Conservation (phyloP, 768 basidiomycete species). For the Clitopilus hobsonii region DNA sequence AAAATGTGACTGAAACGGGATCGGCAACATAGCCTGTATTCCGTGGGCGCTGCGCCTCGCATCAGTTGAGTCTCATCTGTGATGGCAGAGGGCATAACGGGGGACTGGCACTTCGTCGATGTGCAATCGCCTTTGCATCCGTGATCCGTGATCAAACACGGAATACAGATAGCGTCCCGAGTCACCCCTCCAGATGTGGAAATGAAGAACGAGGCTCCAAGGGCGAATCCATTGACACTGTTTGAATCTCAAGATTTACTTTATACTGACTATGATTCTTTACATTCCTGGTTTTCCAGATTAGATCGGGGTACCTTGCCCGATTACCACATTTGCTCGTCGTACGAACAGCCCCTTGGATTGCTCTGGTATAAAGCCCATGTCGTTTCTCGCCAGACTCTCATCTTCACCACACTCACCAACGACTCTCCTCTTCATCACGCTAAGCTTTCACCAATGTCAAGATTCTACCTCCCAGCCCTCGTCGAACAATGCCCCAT, state of each 20-base stretch:
- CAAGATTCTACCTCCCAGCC: constrained; percentile 42
- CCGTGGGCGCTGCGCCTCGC: background rate
- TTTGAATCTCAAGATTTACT: constrained; percentile 35
- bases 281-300: constrained; percentile 18
- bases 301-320: constrained; percentile 22
- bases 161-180: constrained; percentile 18
- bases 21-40: background rate
- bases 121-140: constrained; percentile 6
- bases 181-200: constrained; percentile 18
- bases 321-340: background rate
- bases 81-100: background rate
- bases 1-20: background rate
- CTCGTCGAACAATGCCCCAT: constrained; percentile 45
- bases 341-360: constrained; percentile 3
- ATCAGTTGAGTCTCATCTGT: background rate
- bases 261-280: constrained; percentile 17
- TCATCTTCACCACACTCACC: constrained; percentile 9
- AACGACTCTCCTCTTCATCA: constrained; percentile 9
- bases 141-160: constrained; percentile 19
- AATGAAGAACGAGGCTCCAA: constrained; percentile 17
- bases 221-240: constrained; percentile 16
- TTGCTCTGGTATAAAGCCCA: constrained; percentile 2
- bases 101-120: background rate
- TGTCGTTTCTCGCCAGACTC: constrained; percentile 6
- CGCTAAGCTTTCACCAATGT: constrained; percentile 18